Conservation (phyloP, 306 rosid species). For the Castanospermum australe region DNA sequence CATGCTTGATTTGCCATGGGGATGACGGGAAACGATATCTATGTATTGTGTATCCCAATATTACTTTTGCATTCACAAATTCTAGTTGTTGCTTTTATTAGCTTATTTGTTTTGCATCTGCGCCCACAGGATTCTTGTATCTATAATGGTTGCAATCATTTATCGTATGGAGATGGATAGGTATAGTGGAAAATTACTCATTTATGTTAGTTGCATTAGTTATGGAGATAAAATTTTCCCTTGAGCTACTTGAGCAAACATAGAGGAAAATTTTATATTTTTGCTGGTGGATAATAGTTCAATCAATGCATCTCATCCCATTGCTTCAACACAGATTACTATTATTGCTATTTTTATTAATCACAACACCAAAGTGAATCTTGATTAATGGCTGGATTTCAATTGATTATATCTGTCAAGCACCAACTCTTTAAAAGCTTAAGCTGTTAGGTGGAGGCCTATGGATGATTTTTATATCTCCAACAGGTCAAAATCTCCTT, state of each 20-base stretch:
- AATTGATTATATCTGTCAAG: constrained; percentile 15
- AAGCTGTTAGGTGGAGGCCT: too few relatives aligned
- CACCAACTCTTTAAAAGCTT: too few relatives aligned
- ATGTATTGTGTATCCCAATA: not conserved
- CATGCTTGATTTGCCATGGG: not conserved
- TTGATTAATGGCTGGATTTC: not conserved
- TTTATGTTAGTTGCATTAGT: not conserved
- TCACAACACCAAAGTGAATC: not conserved
- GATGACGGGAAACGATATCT: not conserved
- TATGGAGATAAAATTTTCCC: not conserved
- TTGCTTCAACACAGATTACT: not conserved
- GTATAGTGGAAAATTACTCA: not conserved
- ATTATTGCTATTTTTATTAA: not conserved
- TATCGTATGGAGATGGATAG: not conserved
- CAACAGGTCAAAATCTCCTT: too few relatives aligned
- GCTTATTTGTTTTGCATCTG: not conserved
- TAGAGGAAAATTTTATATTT: not conserved
- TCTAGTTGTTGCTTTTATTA: not conserved
- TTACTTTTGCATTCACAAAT: not conserved
- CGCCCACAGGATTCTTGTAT: not conserved
- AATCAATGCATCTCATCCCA: not conserved
- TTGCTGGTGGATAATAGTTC: not conserved
- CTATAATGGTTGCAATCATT: not conserved
- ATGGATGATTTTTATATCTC: too few relatives aligned
- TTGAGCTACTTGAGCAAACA: not conserved